A percentile compares a stretch with the other conserved stretches of the same genome.
phyloP scores from a whole-genome alignment of 805 yeast species.

The Candida montana region DNA sequence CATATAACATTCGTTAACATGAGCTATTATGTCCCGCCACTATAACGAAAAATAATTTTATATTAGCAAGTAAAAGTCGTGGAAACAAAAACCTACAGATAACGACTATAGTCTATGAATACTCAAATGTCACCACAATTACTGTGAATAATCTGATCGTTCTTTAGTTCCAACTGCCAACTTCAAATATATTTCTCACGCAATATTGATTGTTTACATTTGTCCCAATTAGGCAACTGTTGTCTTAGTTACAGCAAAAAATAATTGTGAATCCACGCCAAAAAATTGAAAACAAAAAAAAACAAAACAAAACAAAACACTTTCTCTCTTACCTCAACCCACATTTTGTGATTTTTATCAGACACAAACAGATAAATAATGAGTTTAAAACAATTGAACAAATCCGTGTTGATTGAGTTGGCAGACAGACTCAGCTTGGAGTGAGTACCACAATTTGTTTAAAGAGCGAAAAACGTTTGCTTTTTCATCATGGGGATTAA shows the following conservation, averaged over 20 bases:
- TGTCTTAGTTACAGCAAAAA: slow-evolving; percentile 2
- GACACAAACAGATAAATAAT: slow-evolving; percentile 10
- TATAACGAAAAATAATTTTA: too few relatives aligned
- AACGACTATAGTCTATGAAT: too few relatives aligned
- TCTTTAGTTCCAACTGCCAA: too few relatives aligned
- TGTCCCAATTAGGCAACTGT: slow-evolving; percentile 14
- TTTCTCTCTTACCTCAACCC: slow-evolving; percentile 2
- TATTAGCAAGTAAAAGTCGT: too few relatives aligned
- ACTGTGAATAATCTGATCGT: too few relatives aligned
- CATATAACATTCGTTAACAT: too few relatives aligned
- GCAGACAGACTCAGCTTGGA: slow-evolving; percentile 31
- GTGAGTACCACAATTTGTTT: slow-evolving; percentile 21
- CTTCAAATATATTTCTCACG: too few relatives aligned
- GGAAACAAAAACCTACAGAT: too few relatives aligned
- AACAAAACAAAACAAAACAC: not conserved
- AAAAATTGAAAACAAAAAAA: slow-evolving; percentile 6
- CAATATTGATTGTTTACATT: slow-evolving; percentile 22
- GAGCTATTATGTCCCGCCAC: too few relatives aligned
- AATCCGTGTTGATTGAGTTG: slow-evolving; percentile 31
- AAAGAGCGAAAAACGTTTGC: too few relatives aligned
- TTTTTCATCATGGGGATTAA: too few relatives aligned
- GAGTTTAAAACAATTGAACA: slow-evolving; percentile 32
- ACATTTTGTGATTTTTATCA: not conserved
- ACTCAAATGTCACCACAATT: too few relatives aligned
- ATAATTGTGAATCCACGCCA: not conserved